A percentile compares a stretch with the other conserved stretches of the same genome.
Conservation (phyloP, 2,329 filamentous ascomycete species). For the Diaporthe eres region DNA sequence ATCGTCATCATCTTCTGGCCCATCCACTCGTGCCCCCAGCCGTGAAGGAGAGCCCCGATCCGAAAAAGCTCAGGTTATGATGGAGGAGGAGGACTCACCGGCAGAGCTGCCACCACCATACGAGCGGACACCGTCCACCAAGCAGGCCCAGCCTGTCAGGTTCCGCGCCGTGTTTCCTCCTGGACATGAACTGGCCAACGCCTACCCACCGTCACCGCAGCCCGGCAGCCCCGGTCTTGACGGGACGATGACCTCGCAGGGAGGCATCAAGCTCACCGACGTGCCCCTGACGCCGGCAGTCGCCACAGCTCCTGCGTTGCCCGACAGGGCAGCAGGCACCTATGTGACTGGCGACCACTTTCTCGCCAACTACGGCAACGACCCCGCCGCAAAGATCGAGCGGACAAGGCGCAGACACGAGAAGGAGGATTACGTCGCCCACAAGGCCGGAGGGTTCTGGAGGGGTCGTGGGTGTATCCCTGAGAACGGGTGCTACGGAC, state of each 20-base stretch:
- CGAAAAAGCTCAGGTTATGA: constrained; percentile 58
- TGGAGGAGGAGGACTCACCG: constrained; percentile 53
- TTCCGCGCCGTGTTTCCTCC: constrained; percentile 73
- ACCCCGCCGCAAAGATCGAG: constrained; percentile 61
- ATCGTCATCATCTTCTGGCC: constrained; percentile 48
- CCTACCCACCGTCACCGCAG: constrained; percentile 70
- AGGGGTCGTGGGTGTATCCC: constrained; percentile 75
- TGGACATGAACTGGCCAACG: constrained; percentile 60
- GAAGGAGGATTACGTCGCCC: constrained; percentile 74
- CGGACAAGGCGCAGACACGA: constrained; percentile 70
- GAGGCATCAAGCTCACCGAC: constrained; percentile 72
- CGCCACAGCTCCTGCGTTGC: constrained; percentile 52
- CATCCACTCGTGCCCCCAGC: constrained; percentile 37
- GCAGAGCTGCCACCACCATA: constrained; percentile 69
- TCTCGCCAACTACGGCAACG: constrained; percentile 54
- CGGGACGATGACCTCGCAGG: constrained; percentile 73
- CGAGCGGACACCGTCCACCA: constrained; percentile 59
- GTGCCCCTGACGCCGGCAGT: constrained; percentile 66
- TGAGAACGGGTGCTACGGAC: constrained; percentile 75
- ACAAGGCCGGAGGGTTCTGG: constrained; percentile 73
- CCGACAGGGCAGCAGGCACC: constrained; percentile 60
- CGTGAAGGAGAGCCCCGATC: constrained; percentile 46
- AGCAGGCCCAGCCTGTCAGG: constrained; percentile 56
- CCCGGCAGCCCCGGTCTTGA: constrained; percentile 75
- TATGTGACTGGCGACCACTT: constrained; percentile 62